Evolutionary conservation across 2,329 filamentous ascomycete genomes (phyloP).

Genomic region (Plenodomus biglobosus): DNA sequence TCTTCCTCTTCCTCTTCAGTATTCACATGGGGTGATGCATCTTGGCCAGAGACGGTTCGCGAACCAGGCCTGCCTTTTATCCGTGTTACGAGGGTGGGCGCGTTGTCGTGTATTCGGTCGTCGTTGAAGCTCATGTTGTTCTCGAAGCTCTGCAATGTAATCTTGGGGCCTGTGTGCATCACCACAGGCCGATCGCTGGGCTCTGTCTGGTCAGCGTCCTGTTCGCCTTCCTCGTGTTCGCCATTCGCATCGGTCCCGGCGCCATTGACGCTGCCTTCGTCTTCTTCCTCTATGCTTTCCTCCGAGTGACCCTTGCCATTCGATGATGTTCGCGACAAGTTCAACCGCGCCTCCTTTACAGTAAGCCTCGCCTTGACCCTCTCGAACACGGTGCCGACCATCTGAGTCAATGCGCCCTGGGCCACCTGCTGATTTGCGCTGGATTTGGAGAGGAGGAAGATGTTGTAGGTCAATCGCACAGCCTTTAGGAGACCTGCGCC

Average conservation of each 20-base stretch:
- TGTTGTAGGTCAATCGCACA: constrained; percentile 97
- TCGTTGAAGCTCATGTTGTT: constrained; percentile 68
- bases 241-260: constrained; percentile 36
- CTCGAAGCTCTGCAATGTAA: constrained; percentile 70
- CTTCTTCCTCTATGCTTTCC: constrained; percentile 35
- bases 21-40: constrained; percentile 52
- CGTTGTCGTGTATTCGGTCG: constrained; percentile 65
- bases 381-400: constrained; percentile 98
- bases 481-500: constrained; percentile 94
- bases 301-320: constrained; percentile 40
- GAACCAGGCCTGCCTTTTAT: constrained; percentile 52
- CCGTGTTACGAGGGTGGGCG: constrained; percentile 66
- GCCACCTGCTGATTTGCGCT: constrained; percentile 96
- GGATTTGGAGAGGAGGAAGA: constrained; percentile 92
- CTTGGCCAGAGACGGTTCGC: constrained; percentile 49
- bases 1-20: constrained; percentile 75
- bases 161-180: constrained; percentile 56
- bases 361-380: constrained; percentile 83
- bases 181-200: constrained; percentile 50
- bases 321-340: constrained; percentile 50
- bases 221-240: constrained; percentile 47
- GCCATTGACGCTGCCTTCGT: constrained; percentile 23
- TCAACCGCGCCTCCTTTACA: constrained; percentile 78
- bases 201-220: constrained; percentile 39
- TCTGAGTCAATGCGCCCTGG: constrained; percentile 94